Evolutionary conservation across 2,329 filamentous ascomycete genomes (phyloP), one percentile per base, ranked within the genome.

Genomic region (Didymella segeticola): DNA sequence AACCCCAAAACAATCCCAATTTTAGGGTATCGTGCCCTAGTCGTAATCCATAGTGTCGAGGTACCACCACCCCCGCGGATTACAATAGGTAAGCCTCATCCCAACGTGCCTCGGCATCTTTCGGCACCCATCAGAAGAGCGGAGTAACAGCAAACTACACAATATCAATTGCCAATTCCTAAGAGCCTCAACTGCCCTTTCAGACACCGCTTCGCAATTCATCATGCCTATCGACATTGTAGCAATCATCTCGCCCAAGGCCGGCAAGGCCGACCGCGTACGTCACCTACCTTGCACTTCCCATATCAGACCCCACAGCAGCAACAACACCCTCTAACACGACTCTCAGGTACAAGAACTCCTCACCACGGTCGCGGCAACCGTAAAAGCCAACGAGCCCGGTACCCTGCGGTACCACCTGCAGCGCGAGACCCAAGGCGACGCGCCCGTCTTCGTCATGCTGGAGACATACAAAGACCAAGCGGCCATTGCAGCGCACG

Each of bases 381-480:
- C 53, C 14, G 71, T 72, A 11, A 63, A 72, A 39, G 64, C 60
- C 3, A 70, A 70, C 2, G 72, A 75, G 51, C 71, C 71, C 1
- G 70, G 68, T 3, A 68, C 67, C 2, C 57, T 72, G n/a, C 62
- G 61, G 7, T 75, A 73, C 43, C 68, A 71, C 34, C 38, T 75
- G 12, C 64, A 70, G 17, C 67, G 64, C 29, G 65, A 73, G 34
- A 60, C 54, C 5, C 64, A 69, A 15, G 66, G 67, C 12, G 64
- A 70, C 36, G 48, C 57, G 15, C 66, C 70, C 0, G 52, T 56
- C 1, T 66, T 74, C 29, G 46, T 73, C 12, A 66, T 75, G 57
- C 53, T 73, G 1, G 72, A 75, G 50, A 73, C 67, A 69, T 74
- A 74, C 55, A 70, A 69, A 38, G 60, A 72, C 37, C 57, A 67